A percentile compares a stretch with the other conserved stretches of the same genome.
Evolutionary conservation across 2,329 filamentous ascomycete species (phyloP).

Genomic region (Alternaria brassicicola): DNA sequence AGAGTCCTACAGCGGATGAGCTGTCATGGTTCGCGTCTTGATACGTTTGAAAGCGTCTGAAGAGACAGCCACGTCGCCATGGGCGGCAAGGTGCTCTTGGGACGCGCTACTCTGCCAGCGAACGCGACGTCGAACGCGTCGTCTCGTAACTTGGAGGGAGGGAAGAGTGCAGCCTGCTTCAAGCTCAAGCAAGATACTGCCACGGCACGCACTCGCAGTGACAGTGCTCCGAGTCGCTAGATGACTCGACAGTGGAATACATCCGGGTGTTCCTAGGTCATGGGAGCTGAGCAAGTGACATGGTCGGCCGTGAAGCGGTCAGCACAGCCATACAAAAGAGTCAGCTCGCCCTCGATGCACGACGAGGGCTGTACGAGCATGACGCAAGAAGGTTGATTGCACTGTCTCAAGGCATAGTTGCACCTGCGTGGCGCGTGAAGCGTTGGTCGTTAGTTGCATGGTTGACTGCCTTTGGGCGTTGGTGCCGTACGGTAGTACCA

Average conservation of each 20-base stretch:
- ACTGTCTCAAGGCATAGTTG: conserved; percentile 14
- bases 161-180: neutral
- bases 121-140: conserved; percentile 10
- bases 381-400: conserved; percentile 15
- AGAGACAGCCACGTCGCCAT: conserved; percentile 2
- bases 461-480: conserved; percentile 14
- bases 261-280: conserved; percentile 27
- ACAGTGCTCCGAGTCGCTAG: neutral
- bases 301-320: conserved; percentile 26
- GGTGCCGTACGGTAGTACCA: conserved; percentile 1
- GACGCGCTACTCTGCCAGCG: conserved; percentile 1
- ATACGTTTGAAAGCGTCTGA: neutral
- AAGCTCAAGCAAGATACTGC: neutral
- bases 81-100: neutral
- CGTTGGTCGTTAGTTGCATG: conserved; percentile 7
- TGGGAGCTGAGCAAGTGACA: conserved; percentile 41
- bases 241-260: conserved; percentile 24
- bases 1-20: neutral
- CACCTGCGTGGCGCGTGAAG: conserved; percentile 18
- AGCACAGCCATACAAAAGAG: conserved; percentile 40
- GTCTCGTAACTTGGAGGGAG: neutral
- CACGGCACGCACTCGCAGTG: neutral
- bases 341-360: conserved; percentile 23
- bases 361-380: conserved; percentile 30
- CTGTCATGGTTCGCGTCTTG: neutral